Evolutionary conservation across 257 asterid genomes (phyloP), one percentile per base, ranked within the genome.

Genomic region (Paulownia fortunei): DNA sequence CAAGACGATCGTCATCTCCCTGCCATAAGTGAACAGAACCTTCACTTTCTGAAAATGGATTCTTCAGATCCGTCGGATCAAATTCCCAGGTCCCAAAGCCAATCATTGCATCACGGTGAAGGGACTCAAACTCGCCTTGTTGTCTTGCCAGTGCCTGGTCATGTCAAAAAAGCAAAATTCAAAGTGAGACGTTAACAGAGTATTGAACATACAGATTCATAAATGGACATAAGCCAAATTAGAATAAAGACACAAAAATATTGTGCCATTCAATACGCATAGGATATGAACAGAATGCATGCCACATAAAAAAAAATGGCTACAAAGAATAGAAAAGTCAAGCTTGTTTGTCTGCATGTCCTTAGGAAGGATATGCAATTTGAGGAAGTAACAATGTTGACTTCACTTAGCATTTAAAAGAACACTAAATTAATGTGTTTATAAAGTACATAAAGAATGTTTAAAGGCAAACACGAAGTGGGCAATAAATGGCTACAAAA

Each of bases 1-100:
- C 96, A 11, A 92, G 77, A 68, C 7, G 7, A 72, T 94, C 99
- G 0, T 90, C 94, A 6, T 92, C 98, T 21, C 99, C 99, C 32
- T 89, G 94, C 97, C 96, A 94, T 58, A 94, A 76, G 82, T 94
- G 98, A 46, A 92, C 93, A 0, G 88, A 78, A 27, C 88, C 95
- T 81, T 81, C 93, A 36, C 88, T 64, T 2, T 88, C 80, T 16
- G 91, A 77, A 73, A 88, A 90, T 5, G 92, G 91, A 59, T 88
- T 90, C 76, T 90, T 74, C 81, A 92, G 74, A 66, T 92, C 95
- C 61, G 69, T 75, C 3, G 99, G 99, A 79, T 84, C 91, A 62
- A 94, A 94, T 52, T 94, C 99, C 98, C 97, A 94, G 15, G 65
- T 86, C 65, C 98, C 98, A 1, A 91, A 94, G 27, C 91, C 90